A percentile compares a stretch with the other conserved stretches of the same genome.
These are phyloP conservation scores for Filobasidium wieringae DNA, from an alignment of 768 basidiomycete genomes.

Conservation along the genomic window DNA sequence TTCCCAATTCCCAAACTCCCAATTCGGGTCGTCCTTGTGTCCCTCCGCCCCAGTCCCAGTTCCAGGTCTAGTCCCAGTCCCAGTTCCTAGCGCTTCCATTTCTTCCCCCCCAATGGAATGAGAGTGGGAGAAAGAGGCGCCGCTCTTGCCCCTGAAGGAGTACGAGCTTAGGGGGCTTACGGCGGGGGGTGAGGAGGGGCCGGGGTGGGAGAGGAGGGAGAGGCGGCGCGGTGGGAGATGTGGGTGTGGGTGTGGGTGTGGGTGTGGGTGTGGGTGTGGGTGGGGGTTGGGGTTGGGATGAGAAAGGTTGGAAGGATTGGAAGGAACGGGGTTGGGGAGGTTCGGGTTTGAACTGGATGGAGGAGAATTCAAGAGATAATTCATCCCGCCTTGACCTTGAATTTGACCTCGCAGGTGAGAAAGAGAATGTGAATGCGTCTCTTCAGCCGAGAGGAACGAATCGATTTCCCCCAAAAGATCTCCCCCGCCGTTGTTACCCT, in stretches of 20 bases:
- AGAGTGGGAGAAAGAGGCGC: too few species aligned
- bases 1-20: background rate
- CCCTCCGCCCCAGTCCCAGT: background rate
- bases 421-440: too few species aligned
- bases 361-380: too few species aligned
- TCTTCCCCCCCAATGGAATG: too few species aligned
- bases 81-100: too few species aligned
- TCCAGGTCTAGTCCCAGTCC: too few species aligned
- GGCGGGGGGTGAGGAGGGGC: background rate
- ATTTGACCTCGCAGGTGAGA: too few species aligned
- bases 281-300: background rate
- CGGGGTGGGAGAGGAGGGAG: background rate
- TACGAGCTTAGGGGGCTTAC: background rate
- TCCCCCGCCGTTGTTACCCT: background rate
- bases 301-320: background rate
- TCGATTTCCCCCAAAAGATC: constrained; percentile 16
- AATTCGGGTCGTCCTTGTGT: too few species aligned
- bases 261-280: background rate
- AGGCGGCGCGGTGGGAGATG: constrained; percentile 2
- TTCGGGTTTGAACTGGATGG: background rate
- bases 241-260: background rate
- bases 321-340: background rate
- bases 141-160: background rate
- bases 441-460: background rate
- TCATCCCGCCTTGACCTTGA: too few species aligned